phyloP scores from a whole-genome alignment of 306 rosid genomes.

The Quercus variabilis region DNA sequence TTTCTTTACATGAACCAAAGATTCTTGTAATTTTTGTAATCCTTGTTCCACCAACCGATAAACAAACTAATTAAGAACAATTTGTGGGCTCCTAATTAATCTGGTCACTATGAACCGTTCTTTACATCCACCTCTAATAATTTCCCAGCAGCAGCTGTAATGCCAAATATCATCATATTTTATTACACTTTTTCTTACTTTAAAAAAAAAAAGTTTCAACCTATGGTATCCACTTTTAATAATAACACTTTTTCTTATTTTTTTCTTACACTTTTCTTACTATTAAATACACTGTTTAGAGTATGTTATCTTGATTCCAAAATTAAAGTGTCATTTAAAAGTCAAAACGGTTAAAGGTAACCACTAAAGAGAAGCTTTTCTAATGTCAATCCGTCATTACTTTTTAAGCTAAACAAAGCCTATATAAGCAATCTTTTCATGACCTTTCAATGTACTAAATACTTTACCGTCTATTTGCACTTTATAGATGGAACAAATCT shows the following conservation, averaged over 20 bases:
- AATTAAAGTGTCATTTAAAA: background rate
- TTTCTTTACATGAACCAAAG: slow-evolving; percentile 6
- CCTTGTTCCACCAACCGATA: slow-evolving; percentile 15
- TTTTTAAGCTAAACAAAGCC: slow-evolving; percentile 17
- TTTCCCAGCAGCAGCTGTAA: slow-evolving; percentile 15
- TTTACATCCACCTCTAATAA: background rate
- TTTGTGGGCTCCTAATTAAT: slow-evolving; percentile 10
- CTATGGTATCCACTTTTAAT: fast-evolving
- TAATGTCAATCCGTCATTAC: background rate
- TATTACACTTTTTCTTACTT: background rate
- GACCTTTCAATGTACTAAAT: slow-evolving; percentile 2
- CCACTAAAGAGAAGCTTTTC: slow-evolving; percentile 5
- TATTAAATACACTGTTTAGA: background rate
- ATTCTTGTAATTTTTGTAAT: slow-evolving; percentile 7
- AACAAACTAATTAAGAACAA: background rate
- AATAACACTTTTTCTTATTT: background rate
- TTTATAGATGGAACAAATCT: background rate
- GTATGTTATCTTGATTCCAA: background rate
- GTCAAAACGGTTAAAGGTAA: slow-evolving; percentile 8
- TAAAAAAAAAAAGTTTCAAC: no score
- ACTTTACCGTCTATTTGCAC: background rate
- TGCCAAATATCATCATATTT: background rate
- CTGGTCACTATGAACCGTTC: background rate
- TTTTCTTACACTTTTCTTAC: background rate
- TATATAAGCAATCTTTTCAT: background rate